A percentile compares a stretch with the other conserved stretches of the same genome.
phyloP scores from a whole-genome alignment of 164 flowering plant genomes.

The Chimonanthus salicifolius region DNA sequence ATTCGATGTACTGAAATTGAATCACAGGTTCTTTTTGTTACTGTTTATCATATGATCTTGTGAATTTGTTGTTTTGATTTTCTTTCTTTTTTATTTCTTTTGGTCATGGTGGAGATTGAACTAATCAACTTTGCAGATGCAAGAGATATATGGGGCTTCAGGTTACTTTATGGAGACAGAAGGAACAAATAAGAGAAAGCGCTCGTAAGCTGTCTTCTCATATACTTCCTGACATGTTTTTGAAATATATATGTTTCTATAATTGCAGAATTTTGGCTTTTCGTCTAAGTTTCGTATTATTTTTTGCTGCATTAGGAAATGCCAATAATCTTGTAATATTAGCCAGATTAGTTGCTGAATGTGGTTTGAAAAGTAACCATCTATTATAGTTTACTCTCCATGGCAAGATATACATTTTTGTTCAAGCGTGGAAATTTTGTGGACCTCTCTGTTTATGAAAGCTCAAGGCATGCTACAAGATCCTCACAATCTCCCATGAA shows the following conservation, averaged over 20 bases:
- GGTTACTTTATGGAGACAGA: constrained; percentile 75
- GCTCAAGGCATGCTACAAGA: no score
- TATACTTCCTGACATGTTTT: neutral
- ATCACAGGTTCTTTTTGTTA: neutral
- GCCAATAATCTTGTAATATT: no score
- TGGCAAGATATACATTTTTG: no score
- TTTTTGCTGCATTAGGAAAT: neutral
- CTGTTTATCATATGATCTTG: no score
- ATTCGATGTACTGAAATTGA: neutral
- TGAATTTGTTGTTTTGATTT: neutral
- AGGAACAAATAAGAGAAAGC: constrained; percentile 34
- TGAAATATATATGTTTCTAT: neutral
- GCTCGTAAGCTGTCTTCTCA: constrained; percentile 36
- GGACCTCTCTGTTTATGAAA: no score
- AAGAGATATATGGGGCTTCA: constrained; percentile 82
- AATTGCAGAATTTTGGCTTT: neutral
- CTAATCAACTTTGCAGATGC: constrained; percentile 52
- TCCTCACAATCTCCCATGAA: no score
- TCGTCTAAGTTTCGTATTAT: neutral
- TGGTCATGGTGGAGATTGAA: neutral
- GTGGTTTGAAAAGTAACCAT: no score
- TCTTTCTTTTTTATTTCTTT: neutral
- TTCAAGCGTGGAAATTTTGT: no score
- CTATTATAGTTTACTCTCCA: no score
- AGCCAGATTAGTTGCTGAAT: no score